Conservation (phyloP, 306 rosid genomes). For the Delonix regia region DNA sequence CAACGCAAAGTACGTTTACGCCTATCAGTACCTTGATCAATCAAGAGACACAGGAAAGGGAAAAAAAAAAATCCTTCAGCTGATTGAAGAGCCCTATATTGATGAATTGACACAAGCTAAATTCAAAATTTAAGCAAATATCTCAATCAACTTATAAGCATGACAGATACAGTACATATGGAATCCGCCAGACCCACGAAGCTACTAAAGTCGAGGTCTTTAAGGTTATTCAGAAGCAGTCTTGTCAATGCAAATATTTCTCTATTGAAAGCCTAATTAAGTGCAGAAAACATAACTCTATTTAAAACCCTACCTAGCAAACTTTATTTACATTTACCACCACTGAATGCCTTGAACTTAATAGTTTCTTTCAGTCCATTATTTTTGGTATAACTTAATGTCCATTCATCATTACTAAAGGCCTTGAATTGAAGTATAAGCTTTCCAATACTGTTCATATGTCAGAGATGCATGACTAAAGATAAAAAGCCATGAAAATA, state of each 20-base stretch:
- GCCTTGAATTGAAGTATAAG: slow-evolving; percentile 3
- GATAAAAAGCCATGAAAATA: slow-evolving; percentile 26
- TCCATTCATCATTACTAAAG: slow-evolving; percentile 2
- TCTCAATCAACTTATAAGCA: neutral
- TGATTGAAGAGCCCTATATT: neutral
- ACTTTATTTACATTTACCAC: neutral
- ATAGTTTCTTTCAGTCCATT: neutral
- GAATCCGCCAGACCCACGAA: neutral
- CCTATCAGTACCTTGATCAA: neutral
- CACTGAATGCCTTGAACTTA: neutral
- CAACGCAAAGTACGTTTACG: neutral
- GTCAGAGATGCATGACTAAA: slow-evolving; percentile 21
- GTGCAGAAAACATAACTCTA: no score
- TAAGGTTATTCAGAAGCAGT: neutral
- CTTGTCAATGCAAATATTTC: neutral
- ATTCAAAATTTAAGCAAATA: neutral
- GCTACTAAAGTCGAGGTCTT: neutral
- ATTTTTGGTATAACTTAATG: neutral
- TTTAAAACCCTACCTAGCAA: no score
- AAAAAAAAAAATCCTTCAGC: neutral
- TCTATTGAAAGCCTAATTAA: neutral
- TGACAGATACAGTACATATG: slow-evolving; percentile 20
- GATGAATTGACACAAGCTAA: neutral
- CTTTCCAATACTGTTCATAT: neutral
- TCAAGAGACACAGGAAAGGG: neutral